Percentiles rank a stretch among this genome's conserved stretches.
phyloP scores from a whole-genome alignment of 176 grass and related monocot genomes.

The Aegilops tauschii region DNA sequence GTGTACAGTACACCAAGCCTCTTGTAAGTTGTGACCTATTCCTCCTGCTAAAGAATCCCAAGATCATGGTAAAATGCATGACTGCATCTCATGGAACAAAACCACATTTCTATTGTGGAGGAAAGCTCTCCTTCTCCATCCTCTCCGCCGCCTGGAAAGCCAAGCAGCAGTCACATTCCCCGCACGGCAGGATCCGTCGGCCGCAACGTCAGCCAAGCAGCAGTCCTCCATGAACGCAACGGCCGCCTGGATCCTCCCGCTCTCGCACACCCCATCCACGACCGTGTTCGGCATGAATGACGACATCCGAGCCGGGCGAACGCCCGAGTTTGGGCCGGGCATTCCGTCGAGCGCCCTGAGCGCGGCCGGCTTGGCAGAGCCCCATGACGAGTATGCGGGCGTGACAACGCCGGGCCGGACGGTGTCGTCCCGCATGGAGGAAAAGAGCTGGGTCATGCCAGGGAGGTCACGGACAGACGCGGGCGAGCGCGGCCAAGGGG shows the following conservation, averaged over 20 bases:
- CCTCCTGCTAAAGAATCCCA: constrained; percentile 65
- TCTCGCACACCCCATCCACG: constrained; percentile 55
- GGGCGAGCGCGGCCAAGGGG: constrained; percentile 41
- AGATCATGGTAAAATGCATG: constrained; percentile 76
- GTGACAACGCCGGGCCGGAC: constrained; percentile 30
- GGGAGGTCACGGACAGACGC: constrained; percentile 23
- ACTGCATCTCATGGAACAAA: constrained; percentile 50
- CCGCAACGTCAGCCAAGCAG: constrained; percentile 22
- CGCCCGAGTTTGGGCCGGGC: constrained; percentile 29
- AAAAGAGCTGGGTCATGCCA: constrained; percentile 41
- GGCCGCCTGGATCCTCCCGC: constrained; percentile 39
- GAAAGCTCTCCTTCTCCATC: constrained; percentile 66
- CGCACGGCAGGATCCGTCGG: constrained; percentile 42
- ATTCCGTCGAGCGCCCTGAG: constrained; percentile 75
- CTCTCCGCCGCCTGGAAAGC: constrained; percentile 30
- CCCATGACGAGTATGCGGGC: constrained; percentile 40
- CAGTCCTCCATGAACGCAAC: constrained; percentile 44
- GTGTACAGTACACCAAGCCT: constrained; percentile 32
- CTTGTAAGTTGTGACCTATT: constrained; percentile 38
- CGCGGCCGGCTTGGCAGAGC: constrained; percentile 48
- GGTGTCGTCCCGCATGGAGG: constrained; percentile 41
- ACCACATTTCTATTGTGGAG: constrained; percentile 69
- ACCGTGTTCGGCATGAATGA: constrained; percentile 45
- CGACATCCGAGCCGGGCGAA: constrained; percentile 12
- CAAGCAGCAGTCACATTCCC: constrained; percentile 25